Evolutionary conservation across 345 rosid genomes (phyloP), one percentile per base, ranked within the genome.

Genomic region (Euclidium syriacum): DNA sequence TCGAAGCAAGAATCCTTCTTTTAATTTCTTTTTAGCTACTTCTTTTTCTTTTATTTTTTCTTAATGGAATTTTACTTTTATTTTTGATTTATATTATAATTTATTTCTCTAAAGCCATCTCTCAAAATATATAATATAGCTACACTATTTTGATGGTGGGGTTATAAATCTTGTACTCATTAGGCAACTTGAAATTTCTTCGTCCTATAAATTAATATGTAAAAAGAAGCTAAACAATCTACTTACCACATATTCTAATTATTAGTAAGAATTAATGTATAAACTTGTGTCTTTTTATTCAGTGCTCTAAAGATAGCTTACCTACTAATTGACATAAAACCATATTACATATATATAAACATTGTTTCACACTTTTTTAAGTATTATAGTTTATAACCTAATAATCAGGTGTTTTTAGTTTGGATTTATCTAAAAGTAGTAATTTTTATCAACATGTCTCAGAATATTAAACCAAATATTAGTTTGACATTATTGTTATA

Each of bases 1-100:
- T 66, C 53, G 52, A 73, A 73, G 62, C 73, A 73, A 73, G 72
- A 59, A 73, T 73, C 77, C 58, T 30, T 60, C 59, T 72, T 59
- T 72, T 70, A 24, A 1, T 55, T 56, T 47, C 10, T 58, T 20
- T 58, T 42, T 44, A n/a, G n/a, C 3, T 3, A 2, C 14, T 25
- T 33, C 25, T 67, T 55, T 7, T 48, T 71, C 18, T 66, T 49
- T 58, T 64, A 19, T 24, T 62, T 63, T 62, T 50, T 32, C 12
- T 41, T 48, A 25, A 41, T 71, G 65, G 71, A 64, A 40, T 71
- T 71, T n/a, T 49, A 29, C 71, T 54, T 64, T 70, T 52, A 32
- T 70, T 9, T n/a, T 47, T 56, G 29, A 20, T 38, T 12, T 27
- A 27, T 40, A 14, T 32, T 29, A 20, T 20, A 38, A 25, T n/a